phyloP scores from a whole-genome alignment of 2,329 filamentous ascomycete species.

The Cercospora berteroae region DNA sequence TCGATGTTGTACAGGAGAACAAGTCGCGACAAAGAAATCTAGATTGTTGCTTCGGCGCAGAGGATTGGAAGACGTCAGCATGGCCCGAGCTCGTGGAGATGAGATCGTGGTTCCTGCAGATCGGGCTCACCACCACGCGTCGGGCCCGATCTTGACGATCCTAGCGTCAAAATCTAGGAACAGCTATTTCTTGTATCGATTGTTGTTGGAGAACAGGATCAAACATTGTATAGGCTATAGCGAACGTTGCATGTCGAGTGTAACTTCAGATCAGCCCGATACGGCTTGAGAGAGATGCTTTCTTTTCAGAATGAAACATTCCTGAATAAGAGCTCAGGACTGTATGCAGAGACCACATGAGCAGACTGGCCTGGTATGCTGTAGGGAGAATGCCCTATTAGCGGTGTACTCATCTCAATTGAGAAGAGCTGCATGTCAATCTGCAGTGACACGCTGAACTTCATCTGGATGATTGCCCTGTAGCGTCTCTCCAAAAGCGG shows the following conservation, averaged over 20 bases:
- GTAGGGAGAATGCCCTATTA: too few relatives aligned
- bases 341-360: not conserved
- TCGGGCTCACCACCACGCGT: not conserved
- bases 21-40: not conserved
- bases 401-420: too few relatives aligned
- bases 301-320: too few relatives aligned
- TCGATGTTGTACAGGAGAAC: not conserved
- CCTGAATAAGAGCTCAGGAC: too few relatives aligned
- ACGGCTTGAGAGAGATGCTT: too few relatives aligned
- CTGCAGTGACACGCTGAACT: not conserved
- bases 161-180: not conserved
- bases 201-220: not conserved
- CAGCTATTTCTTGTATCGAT: not conserved
- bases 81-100: not conserved
- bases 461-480: not conserved
- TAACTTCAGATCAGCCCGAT: not conserved
- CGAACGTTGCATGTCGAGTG: too few relatives aligned
- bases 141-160: not conserved
- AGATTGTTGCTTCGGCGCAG: not conserved
- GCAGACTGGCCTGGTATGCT: not conserved
- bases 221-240: not conserved
- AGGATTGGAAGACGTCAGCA: not conserved
- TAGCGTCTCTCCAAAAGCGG: not conserved
- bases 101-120: slow-evolving; percentile 9
- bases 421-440: not conserved